Percentiles rank a stretch among this genome's conserved stretches.
Conservation (phyloP, 768 basidiomycete species). For the Obba rivulosa region DNA sequence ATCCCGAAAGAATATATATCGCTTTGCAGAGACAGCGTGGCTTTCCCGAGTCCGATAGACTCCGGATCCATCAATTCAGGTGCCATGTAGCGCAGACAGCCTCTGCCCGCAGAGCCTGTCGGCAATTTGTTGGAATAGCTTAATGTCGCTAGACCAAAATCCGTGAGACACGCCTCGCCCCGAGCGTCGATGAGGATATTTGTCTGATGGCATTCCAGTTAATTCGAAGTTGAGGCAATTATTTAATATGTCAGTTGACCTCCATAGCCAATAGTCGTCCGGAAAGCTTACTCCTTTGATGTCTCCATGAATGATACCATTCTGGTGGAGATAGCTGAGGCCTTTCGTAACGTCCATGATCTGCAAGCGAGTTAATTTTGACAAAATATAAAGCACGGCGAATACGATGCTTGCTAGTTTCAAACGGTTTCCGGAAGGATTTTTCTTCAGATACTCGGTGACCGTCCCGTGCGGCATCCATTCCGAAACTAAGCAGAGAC, state of each 20-base stretch:
- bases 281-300: conserved; percentile 3
- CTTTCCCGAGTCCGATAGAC: neutral
- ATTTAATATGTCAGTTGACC: neutral
- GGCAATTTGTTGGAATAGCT: neutral
- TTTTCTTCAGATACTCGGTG: neutral
- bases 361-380: neutral
- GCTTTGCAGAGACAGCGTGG: neutral
- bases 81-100: neutral
- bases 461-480: conserved; percentile 11
- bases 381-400: neutral
- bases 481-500: conserved; percentile 1
- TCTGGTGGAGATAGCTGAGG: neutral
- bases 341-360: neutral
- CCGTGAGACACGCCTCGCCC: neutral
- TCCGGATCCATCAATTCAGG: conserved; percentile 1
- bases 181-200: conserved; percentile 5
- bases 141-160: conserved; percentile 3
- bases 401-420: conserved; percentile 1
- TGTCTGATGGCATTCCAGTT: neutral
- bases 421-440: conserved; percentile 2
- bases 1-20: conserved; percentile 5
- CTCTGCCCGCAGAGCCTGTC: neutral
- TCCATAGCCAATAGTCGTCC: neutral
- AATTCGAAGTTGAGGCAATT: neutral
- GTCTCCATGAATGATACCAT: conserved; percentile 4